Evolutionary conservation across 768 basidiomycete genomes (phyloP).

Genomic region (Piloderma croceum): DNA sequence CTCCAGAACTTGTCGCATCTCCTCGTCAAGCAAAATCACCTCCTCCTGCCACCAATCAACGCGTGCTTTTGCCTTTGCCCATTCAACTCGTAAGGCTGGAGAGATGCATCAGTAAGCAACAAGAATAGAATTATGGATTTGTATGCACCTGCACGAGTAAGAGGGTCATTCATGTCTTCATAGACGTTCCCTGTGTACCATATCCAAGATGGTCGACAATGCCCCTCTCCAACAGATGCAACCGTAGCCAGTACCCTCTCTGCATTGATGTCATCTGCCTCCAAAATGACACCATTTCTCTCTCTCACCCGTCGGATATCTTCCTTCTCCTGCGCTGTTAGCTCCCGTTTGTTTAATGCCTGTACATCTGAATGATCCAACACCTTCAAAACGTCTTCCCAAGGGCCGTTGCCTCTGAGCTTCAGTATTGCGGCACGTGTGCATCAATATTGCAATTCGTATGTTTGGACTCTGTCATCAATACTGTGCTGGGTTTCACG

Average conservation of each 20-base stretch:
- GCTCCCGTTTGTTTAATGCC: not conserved
- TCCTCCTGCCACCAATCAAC: slow-evolving; percentile 33
- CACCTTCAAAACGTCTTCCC: slow-evolving; percentile 1
- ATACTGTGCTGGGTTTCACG: slow-evolving; percentile 1
- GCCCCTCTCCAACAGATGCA: slow-evolving; percentile 6
- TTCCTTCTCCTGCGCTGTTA: slow-evolving; percentile 1
- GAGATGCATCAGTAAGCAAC: slow-evolving; percentile 1
- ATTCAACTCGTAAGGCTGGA: slow-evolving; percentile 24
- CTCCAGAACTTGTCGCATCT: slow-evolving; percentile 25
- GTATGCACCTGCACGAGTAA: slow-evolving; percentile 7
- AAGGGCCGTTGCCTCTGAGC: not conserved
- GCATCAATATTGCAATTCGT: not conserved
- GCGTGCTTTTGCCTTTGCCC: slow-evolving; percentile 25
- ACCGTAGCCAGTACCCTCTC: not conserved
- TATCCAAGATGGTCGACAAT: slow-evolving; percentile 17
- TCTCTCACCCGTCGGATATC: not conserved
- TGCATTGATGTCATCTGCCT: not conserved
- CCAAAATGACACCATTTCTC: not conserved
- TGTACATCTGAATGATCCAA: not conserved
- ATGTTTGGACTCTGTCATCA: not conserved
- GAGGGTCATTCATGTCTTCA: slow-evolving; percentile 4
- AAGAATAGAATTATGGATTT: slow-evolving; percentile 1
- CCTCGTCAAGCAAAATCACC: slow-evolving; percentile 27
- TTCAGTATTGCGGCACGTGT: not conserved
- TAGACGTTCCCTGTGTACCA: slow-evolving; percentile 18